These are phyloP conservation scores for Giardia muris DNA, from an alignment of 208 protist genomes.

Conservation along the genomic window DNA sequence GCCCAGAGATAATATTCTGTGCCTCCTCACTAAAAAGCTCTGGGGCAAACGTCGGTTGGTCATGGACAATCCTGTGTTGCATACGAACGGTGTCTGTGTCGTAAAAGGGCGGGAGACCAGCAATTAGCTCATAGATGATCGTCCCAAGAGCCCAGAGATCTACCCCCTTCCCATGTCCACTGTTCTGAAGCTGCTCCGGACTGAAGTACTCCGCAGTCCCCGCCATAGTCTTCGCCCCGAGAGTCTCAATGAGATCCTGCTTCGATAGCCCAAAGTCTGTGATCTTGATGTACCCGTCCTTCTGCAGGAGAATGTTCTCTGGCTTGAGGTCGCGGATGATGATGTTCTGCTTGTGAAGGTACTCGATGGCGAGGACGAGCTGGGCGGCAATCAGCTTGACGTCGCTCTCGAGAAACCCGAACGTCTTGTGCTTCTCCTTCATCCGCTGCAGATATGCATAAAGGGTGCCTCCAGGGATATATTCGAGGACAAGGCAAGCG, in stretches of 20 bases:
- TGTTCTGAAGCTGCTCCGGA: slow-evolving; percentile 46
- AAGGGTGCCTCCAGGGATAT: slow-evolving; percentile 56
- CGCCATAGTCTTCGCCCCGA: slow-evolving; percentile 42
- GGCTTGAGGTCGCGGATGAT: slow-evolving; percentile 55
- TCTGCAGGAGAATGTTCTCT: slow-evolving; percentile 50
- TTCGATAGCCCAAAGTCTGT: slow-evolving; percentile 75
- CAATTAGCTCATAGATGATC: slow-evolving; percentile 46
- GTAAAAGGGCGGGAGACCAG: slow-evolving; percentile 44
- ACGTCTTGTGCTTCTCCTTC: too few relatives aligned
- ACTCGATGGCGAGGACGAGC: slow-evolving; percentile 44
- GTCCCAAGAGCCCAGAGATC: slow-evolving; percentile 51
- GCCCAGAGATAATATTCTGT: background rate
- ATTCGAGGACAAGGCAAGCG: slow-evolving; percentile 53
- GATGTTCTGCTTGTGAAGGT: slow-evolving; percentile 45
- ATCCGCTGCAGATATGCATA: slow-evolving; percentile 47
- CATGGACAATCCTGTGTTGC: background rate
- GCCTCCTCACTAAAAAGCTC: background rate
- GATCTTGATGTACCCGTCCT: slow-evolving; percentile 62
- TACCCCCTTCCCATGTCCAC: slow-evolving; percentile 40
- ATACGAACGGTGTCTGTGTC: background rate
- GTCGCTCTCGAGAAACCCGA: slow-evolving; percentile 31
- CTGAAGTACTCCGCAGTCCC: slow-evolving; percentile 52
- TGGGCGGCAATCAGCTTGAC: slow-evolving; percentile 43
- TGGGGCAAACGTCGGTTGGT: background rate
- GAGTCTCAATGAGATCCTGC: slow-evolving; percentile 28